These are phyloP conservation scores for Eutrema salsugineum DNA, from an alignment of 441 rosid species.

Conservation along the genomic window DNA sequence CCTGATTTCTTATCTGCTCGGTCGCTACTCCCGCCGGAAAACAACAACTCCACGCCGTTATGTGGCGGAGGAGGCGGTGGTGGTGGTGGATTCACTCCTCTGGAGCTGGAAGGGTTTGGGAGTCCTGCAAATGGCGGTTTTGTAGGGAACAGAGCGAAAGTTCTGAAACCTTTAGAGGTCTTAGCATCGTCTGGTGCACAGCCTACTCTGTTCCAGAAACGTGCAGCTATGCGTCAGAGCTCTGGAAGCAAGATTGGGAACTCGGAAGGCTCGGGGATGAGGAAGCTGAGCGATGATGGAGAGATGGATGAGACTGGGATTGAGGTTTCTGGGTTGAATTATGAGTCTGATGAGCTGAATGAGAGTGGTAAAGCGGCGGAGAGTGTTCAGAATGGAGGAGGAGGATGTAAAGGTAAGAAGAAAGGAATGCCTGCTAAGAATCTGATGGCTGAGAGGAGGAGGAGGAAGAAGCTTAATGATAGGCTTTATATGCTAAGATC, in stretches of 20 bases:
- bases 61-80: conserved; percentile 31
- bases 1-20: conserved; percentile 43
- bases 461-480: conserved; percentile 78
- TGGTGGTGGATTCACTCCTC: conserved; percentile 35
- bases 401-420: conserved; percentile 58
- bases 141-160: conserved; percentile 36
- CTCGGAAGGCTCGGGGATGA: conserved; percentile 48
- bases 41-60: conserved; percentile 15
- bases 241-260: conserved; percentile 43
- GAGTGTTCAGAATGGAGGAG: conserved; percentile 41
- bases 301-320: conserved; percentile 46
- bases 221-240: conserved; percentile 59
- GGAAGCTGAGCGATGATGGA: conserved; percentile 40
- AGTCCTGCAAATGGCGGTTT: conserved; percentile 39
- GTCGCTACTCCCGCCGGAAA: conserved; percentile 37
- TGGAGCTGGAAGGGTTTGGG: conserved; percentile 51
- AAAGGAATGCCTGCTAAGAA: conserved; percentile 79
- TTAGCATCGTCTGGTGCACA: conserved; percentile 51
- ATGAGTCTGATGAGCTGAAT: conserved; percentile 58
- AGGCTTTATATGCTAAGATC: conserved; percentile 83
- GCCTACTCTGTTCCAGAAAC: conserved; percentile 72
- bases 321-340: conserved; percentile 55
- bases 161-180: conserved; percentile 49
- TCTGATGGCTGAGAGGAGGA: conserved; percentile 76
- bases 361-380: conserved; percentile 37